Evolutionary conservation across 148 eudicot genomes (phyloP), one percentile per base, ranked within the genome.

Genomic region (Camellia sinensis): DNA sequence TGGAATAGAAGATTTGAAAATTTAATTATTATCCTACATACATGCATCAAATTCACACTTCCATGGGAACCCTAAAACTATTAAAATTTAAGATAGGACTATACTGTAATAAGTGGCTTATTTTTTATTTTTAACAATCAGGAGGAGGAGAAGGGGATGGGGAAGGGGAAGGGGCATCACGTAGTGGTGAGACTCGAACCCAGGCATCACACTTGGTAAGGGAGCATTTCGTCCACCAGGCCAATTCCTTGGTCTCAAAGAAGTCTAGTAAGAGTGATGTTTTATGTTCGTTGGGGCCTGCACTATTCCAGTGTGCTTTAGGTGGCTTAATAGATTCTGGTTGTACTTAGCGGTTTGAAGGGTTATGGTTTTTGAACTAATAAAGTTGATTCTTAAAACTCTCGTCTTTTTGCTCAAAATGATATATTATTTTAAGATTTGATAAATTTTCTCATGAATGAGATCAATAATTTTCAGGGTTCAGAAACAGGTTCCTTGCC

Each of bases 391-490:
- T 13, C 70, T 37, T 66, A 11, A 15, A 22, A 50, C 61, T 72
- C 50, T 67, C 71, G 56, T 29, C 62, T 15, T 66, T 54, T 80
- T 60, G 4, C 70, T 65, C 61, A 29, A 17, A 63, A 15, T 45
- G 56, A n/a, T 71, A 37, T 29, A 6, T 52, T 73, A 8, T 18
- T 64, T 3, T n/a, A 6, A 2, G 4, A 54, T 41, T 66, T 78
- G 44, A 21, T 54, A 29, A 19, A 54, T 45, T 71, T n/a, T 79
- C 37, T 60, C 11, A 29, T 46, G 41, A 56, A 18, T 71, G 18
- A 40, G 13, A 22, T 63, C 64, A 43, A 69, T 45, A 14, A 37
- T 60, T 80, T 89, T 80, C 90, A 93, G 98, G 95, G 84, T 80
- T 82, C 83, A 44, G 91, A 89, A 80, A 72, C 73, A 62, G 78